Conservation (phyloP, 768 basidiomycete species). For the Lentinula lateritia region DNA sequence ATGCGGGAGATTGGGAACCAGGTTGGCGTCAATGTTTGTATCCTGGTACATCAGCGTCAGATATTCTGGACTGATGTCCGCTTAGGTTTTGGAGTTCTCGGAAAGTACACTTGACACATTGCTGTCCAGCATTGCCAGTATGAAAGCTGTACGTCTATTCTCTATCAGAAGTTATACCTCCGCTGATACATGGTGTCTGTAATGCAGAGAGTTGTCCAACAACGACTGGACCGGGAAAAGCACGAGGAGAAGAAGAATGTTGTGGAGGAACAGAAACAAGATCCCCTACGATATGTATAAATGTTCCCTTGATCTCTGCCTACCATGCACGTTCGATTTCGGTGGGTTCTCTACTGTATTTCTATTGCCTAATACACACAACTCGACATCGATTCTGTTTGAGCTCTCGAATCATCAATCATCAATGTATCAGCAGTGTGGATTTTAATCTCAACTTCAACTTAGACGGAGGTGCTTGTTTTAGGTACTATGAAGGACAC, state of each 20-base stretch:
- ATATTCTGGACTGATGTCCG: neutral
- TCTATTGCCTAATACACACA: too few species aligned
- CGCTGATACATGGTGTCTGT: neutral
- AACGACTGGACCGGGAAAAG: neutral
- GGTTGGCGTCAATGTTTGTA: neutral
- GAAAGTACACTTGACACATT: conserved; percentile 2
- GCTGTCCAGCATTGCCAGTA: neutral
- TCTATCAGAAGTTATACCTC: neutral
- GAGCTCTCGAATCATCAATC: too few species aligned
- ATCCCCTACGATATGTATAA: neutral
- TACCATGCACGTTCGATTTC: too few species aligned
- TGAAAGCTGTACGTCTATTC: neutral
- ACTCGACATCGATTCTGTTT: too few species aligned
- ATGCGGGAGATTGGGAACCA: neutral
- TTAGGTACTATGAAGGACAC: too few species aligned
- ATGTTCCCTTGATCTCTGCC: too few species aligned
- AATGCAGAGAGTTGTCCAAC: neutral
- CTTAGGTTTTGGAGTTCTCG: neutral
- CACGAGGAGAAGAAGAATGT: neutral
- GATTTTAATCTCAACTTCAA: too few species aligned
- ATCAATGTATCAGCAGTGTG: too few species aligned
- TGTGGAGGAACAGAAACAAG: neutral
- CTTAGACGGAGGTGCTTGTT: too few species aligned
- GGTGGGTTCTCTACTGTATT: too few species aligned
- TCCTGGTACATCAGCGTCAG: neutral